Percentiles rank a stretch among this genome's conserved stretches.
Conservation (phyloP, 2,329 filamentous ascomycete species). For the Monilinia laxa region DNA sequence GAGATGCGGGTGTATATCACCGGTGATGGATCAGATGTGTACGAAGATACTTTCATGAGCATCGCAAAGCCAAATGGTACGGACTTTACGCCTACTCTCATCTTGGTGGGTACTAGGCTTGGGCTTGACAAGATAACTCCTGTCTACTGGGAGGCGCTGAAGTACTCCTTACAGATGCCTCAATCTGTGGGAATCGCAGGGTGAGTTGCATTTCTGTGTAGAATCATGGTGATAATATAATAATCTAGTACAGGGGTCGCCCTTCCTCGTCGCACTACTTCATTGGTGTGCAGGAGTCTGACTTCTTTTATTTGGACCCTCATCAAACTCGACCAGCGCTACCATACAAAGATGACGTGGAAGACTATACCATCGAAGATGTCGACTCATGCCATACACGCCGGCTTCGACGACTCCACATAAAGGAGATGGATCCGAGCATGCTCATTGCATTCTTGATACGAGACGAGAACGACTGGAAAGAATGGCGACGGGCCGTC, state of each 20-base stretch:
- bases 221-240: conserved; percentile 9
- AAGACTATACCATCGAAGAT: conserved; percentile 68
- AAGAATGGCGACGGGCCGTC: conserved; percentile 74
- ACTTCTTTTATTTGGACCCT: conserved; percentile 93
- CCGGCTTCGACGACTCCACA: conserved; percentile 75
- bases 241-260: conserved; percentile 62
- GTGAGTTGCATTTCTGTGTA: conserved; percentile 48
- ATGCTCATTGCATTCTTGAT: conserved; percentile 97
- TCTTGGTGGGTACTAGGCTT: conserved; percentile 83
- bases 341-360: conserved; percentile 57
- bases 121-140: conserved; percentile 94
- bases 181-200: conserved; percentile 97
- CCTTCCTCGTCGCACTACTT: conserved; percentile 80
- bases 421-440: conserved; percentile 94
- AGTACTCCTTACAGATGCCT: conserved; percentile 76
- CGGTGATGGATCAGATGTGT: conserved; percentile 86
- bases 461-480: conserved; percentile 77
- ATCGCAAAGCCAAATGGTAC: conserved; percentile 67
- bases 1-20: conserved; percentile 82
- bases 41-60: conserved; percentile 82
- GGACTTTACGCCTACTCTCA: conserved; percentile 76
- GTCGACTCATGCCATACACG: conserved; percentile 83
- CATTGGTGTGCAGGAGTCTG: conserved; percentile 68
- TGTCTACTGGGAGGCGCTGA: conserved; percentile 93
- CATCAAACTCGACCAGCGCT: conserved; percentile 80